Conservation (phyloP, 164 flowering plant genomes). For the Paratinospora sagittata region DNA sequence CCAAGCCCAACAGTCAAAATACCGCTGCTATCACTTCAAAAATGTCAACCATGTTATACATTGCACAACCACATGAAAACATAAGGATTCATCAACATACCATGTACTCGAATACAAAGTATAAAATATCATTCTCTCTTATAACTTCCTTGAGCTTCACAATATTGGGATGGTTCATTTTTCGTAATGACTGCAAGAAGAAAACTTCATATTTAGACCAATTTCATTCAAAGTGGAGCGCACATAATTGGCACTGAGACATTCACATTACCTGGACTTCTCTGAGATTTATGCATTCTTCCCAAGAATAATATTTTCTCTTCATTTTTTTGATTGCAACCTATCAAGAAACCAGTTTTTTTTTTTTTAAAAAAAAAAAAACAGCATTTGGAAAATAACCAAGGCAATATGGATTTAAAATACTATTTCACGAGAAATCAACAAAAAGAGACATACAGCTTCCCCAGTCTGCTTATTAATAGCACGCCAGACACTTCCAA, state of each 20-base stretch:
- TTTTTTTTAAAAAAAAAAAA: not conserved
- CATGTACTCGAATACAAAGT: slow-evolving; percentile 96
- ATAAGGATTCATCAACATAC: slow-evolving; percentile 25
- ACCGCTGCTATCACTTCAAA: not conserved
- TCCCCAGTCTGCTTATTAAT: slow-evolving; percentile 84
- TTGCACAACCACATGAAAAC: not conserved
- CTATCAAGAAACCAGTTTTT: slow-evolving; percentile 26
- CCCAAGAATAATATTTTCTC: slow-evolving; percentile 95
- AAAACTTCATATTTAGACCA: not conserved
- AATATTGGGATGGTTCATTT: slow-evolving; percentile 90
- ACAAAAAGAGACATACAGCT: slow-evolving; percentile 54
- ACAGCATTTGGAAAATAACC: not conserved
- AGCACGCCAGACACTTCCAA: slow-evolving; percentile 96
- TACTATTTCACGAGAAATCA: not conserved
- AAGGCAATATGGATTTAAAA: not conserved
- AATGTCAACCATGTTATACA: not conserved
- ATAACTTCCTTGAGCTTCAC: slow-evolving; percentile 98
- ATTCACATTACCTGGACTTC: slow-evolving; percentile 78
- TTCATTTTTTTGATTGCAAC: slow-evolving; percentile 98
- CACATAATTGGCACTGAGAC: not conserved
- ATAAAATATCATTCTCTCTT: slow-evolving; percentile 76
- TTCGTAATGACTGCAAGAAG: slow-evolving; percentile 68
- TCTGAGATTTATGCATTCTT: slow-evolving; percentile 90
- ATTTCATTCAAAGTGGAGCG: not conserved
- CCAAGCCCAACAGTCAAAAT: not conserved